Conservation (phyloP, 2,329 filamentous ascomycete species). For the Colletotrichum liriopes region DNA sequence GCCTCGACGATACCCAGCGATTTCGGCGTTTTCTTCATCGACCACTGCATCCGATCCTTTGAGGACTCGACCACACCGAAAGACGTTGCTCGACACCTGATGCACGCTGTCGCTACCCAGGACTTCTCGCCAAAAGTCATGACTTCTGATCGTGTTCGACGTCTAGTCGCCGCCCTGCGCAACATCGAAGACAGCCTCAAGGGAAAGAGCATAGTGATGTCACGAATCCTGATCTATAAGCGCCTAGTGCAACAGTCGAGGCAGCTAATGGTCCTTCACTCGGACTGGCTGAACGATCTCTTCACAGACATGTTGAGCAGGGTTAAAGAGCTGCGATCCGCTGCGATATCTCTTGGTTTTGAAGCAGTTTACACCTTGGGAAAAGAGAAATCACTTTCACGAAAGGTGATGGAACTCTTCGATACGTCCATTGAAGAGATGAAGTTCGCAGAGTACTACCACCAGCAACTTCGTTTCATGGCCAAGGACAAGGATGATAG, state of each 20-base stretch:
- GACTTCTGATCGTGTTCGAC: conserved; percentile 78
- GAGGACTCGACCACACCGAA: conserved; percentile 81
- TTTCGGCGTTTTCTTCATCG: conserved; percentile 84
- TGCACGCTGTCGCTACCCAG: conserved; percentile 86
- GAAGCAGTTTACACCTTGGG: conserved; percentile 80
- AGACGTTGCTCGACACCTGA: conserved; percentile 82
- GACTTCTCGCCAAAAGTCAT: conserved; percentile 83
- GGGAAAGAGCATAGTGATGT: conserved; percentile 85
- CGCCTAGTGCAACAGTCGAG: conserved; percentile 82
- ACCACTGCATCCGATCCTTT: conserved; percentile 83
- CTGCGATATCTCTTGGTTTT: conserved; percentile 82
- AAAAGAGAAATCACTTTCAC: conserved; percentile 77
- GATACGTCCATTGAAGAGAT: conserved; percentile 71
- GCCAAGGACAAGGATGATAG: conserved; percentile 74
- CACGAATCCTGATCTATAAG: conserved; percentile 84
- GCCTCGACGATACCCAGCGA: conserved; percentile 81
- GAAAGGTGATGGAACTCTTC: conserved; percentile 76
- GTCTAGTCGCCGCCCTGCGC: conserved; percentile 79
- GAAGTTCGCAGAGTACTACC: conserved; percentile 80
- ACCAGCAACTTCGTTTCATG: conserved; percentile 78
- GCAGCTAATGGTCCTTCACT: conserved; percentile 78
- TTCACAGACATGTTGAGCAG: conserved; percentile 86
- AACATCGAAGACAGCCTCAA: conserved; percentile 80
- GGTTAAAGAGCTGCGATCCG: conserved; percentile 81
- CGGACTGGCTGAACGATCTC: conserved; percentile 86